phyloP scores from a whole-genome alignment of 1,284 basidiomycete genomes.

The Melanopsichium pennsylvanicum region DNA sequence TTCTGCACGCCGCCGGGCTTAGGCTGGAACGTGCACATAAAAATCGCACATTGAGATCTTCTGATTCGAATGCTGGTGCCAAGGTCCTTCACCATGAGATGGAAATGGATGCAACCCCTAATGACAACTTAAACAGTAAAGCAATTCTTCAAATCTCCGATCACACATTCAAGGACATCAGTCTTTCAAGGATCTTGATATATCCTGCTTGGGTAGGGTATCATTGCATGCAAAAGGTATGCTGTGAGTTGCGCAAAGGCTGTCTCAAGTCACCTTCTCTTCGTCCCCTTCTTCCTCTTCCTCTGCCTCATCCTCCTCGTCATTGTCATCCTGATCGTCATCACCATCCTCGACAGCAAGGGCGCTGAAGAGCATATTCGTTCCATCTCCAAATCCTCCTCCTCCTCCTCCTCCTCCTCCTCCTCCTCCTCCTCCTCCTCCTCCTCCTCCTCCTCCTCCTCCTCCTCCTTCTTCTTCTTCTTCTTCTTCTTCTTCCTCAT shows the following conservation, averaged over 20 bases:
- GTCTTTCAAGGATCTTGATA: too few species aligned
- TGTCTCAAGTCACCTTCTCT: not conserved
- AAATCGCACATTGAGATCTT: too few species aligned
- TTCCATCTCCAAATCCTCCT: slow-evolving; percentile 3
- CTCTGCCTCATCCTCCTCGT: slow-evolving; percentile 13
- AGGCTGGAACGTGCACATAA: slow-evolving; percentile 15
- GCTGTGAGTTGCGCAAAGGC: not conserved
- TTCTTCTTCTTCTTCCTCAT: slow-evolving; percentile 8
- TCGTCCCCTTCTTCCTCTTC: not conserved
- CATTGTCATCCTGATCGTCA: slow-evolving; percentile 25
- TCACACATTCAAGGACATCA: too few species aligned
- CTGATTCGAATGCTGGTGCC: too few species aligned
- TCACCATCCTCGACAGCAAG: slow-evolving; percentile 39
- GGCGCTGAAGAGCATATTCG: slow-evolving; percentile 30
- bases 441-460: slow-evolving; percentile 22
- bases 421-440: slow-evolving; percentile 11
- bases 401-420: slow-evolving; percentile 6
- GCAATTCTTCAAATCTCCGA: too few species aligned
- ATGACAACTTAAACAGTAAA: too few species aligned
- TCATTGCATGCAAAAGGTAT: too few species aligned
- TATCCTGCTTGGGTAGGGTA: too few species aligned
- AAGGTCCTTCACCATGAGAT: too few species aligned
- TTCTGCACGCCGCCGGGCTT: too few species aligned
- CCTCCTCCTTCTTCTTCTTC: slow-evolving; percentile 16
- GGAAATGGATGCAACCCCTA: too few species aligned